Evolutionary conservation across 176 grass and related monocot species (phyloP), one percentile per base, ranked within the genome.

Genomic region (Tuctoria greenei): DNA sequence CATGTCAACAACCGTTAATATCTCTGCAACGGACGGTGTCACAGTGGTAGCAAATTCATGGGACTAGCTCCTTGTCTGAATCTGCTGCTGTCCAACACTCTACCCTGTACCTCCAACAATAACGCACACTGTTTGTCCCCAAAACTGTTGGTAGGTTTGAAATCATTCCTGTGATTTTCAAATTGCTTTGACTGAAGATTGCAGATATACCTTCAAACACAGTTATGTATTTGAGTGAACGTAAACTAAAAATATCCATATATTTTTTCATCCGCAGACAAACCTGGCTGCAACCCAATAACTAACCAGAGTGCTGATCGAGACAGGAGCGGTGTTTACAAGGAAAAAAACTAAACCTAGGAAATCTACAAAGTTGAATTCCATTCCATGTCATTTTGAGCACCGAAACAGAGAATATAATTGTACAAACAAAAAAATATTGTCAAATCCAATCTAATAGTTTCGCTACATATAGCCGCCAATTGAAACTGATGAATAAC

Each of bases 111-210:
- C n/a, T n/a, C n/a, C n/a, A n/a, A n/a, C n/a, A n/a, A n/a, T n/a
- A n/a, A n/a, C n/a, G n/a, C n/a, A n/a, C n/a, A n/a, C n/a, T n/a
- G n/a, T n/a, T n/a, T n/a, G n/a, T n/a, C n/a, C n/a, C n/a, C n/a
- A n/a, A n/a, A n/a, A n/a, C n/a, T n/a, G n/a, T n/a, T n/a, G n/a
- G n/a, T n/a, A n/a, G n/a, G n/a, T n/a, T n/a, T n/a, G n/a, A n/a
- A n/a, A n/a, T n/a, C n/a, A n/a, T n/a, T n/a, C n/a, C n/a, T n/a
- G n/a, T n/a, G n/a, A n/a, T n/a, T n/a, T n/a, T n/a, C n/a, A n/a
- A 73, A 60, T 35, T 38, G 17, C 18, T 66, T 87, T 82, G 66
- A 67, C 74, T 66, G 44, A 66, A 66, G 17, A 71, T 66, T 24
- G 3, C 41, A 39, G 67, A 31, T 31, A 3, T n/a, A n/a, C n/a